These are phyloP conservation scores for Cornus suecica DNA, from an alignment of 148 eudicot species.

Conservation along the genomic window DNA sequence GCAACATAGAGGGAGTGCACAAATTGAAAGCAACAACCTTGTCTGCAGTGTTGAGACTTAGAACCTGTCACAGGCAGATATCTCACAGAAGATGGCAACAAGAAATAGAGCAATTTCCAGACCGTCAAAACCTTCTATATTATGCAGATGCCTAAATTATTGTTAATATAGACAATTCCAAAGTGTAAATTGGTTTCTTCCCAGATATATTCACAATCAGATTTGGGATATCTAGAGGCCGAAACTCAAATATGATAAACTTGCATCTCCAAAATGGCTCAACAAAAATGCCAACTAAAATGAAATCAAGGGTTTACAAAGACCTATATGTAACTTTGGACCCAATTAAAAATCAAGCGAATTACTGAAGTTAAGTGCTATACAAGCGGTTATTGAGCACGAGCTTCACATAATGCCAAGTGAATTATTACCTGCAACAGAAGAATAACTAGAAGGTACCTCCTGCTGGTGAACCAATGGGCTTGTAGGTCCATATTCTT, in stretches of 20 bases:
- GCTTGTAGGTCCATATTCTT: constrained; percentile 47
- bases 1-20: background rate
- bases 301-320: background rate
- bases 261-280: constrained; percentile 1
- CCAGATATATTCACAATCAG: background rate
- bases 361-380: constrained; percentile 1
- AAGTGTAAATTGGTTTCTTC: background rate
- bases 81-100: background rate
- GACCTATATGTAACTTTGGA: background rate
- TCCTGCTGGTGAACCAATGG: constrained; percentile 91
- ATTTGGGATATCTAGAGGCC: background rate
- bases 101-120: constrained; percentile 1
- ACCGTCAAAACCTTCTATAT: background rate
- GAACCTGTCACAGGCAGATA: constrained; percentile 10
- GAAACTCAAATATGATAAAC: background rate
- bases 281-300: background rate
- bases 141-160: background rate
- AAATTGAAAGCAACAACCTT: background rate
- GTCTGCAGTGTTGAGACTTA: background rate
- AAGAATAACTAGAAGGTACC: constrained; percentile 99
- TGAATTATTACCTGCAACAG: constrained; percentile 86
- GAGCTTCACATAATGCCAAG: constrained; percentile 46
- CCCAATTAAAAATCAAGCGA: background rate
- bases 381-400: constrained; percentile 20
- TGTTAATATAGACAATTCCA: too few relatives aligned